Evolutionary conservation across 2,329 filamentous ascomycete genomes (phyloP).

Genomic region (Hawksworthiomyces lignivorus): DNA sequence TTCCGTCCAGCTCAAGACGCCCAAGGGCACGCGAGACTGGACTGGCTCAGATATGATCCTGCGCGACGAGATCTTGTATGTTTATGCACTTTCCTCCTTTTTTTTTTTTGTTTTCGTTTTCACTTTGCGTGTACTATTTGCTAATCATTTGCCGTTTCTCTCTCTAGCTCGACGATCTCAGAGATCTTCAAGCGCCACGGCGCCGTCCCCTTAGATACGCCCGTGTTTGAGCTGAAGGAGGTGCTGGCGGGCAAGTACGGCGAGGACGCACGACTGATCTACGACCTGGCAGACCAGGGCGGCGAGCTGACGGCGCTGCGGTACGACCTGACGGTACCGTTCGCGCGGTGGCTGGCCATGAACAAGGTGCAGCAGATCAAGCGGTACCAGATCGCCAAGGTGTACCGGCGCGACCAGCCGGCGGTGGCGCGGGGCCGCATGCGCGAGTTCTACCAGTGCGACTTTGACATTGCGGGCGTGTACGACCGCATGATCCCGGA

Average conservation of each 20-base stretch:
- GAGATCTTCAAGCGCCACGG: slow-evolving; percentile 48
- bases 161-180: slow-evolving; percentile 12
- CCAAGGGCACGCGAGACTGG: slow-evolving; percentile 72
- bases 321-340: slow-evolving; percentile 58
- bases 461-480: slow-evolving; percentile 85
- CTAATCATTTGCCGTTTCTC: too few species aligned
- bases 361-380: slow-evolving; percentile 82
- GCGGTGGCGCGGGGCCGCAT: slow-evolving; percentile 87
- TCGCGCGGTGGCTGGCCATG: slow-evolving; percentile 90
- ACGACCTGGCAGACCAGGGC: slow-evolving; percentile 76
- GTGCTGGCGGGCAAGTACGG: slow-evolving; percentile 49
- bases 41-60: slow-evolving; percentile 59
- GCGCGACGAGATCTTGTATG: slow-evolving; percentile 56
- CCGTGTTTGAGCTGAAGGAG: slow-evolving; percentile 69
- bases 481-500: slow-evolving; percentile 92
- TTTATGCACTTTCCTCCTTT: background rate
- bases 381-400: slow-evolving; percentile 92
- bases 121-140: too few species aligned
- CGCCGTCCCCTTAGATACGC: slow-evolving; percentile 62
- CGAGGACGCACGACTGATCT: slow-evolving; percentile 63
- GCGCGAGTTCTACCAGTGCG: slow-evolving; percentile 96
- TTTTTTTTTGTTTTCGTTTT: background rate
- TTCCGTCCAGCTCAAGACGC: slow-evolving; percentile 56
- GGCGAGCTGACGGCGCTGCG: slow-evolving; percentile 74
- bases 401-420: slow-evolving; percentile 46